Percentiles rank a stretch among this genome's conserved stretches.
These are phyloP conservation scores for Chenopodium formosanum DNA, from an alignment of 148 eudicot genomes.

Conservation along the genomic window DNA sequence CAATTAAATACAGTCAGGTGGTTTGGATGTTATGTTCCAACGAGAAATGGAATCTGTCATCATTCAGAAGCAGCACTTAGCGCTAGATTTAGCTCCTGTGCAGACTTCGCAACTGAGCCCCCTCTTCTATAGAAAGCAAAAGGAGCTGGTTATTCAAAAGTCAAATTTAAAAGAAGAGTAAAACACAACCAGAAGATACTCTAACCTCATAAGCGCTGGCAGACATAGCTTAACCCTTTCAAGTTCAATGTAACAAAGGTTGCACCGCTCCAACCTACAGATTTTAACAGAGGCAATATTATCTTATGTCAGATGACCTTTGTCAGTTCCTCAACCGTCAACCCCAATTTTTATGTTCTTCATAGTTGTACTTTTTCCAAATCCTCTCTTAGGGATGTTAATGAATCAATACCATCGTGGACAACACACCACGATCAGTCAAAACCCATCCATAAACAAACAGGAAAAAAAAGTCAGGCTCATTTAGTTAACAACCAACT, in stretches of 20 bases:
- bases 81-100: conserved; percentile 78
- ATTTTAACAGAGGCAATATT: conserved; percentile 8
- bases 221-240: conserved; percentile 74
- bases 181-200: conserved; percentile 5
- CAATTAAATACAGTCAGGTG: conserved; percentile 17
- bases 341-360: no score
- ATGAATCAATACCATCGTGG: no score
- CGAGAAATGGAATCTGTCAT: conserved; percentile 12
- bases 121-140: conserved; percentile 41
- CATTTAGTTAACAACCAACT: background rate
- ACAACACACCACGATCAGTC: background rate
- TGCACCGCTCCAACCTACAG: conserved; percentile 85
- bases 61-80: conserved; percentile 35
- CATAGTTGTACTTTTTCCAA: background rate
- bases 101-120: conserved; percentile 82
- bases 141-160: background rate
- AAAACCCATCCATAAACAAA: background rate
- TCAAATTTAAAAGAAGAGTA: background rate
- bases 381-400: background rate
- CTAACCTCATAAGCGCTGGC: conserved; percentile 73
- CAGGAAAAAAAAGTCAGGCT: no score
- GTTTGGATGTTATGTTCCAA: background rate
- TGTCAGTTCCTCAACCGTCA: background rate
- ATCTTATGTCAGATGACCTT: background rate
- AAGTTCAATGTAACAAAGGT: conserved; percentile 81